A percentile compares a stretch with the other conserved stretches of the same genome.
Evolutionary conservation across 2,329 filamentous ascomycete genomes (phyloP).

Genomic region (Venturia asperata): DNA sequence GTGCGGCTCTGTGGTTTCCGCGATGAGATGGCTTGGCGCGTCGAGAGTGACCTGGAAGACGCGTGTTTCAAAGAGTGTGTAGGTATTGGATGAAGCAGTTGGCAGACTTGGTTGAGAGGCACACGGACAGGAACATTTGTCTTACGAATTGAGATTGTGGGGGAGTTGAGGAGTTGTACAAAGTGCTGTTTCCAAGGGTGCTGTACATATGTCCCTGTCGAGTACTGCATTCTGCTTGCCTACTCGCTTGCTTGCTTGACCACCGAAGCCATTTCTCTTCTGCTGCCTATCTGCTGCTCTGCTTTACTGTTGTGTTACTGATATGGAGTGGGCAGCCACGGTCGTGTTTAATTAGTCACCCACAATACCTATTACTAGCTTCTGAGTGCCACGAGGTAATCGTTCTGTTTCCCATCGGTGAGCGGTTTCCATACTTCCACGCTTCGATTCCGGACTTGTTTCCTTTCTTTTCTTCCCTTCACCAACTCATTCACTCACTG

Average conservation of each 20-base stretch:
- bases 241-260: neutral
- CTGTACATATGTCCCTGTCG: neutral
- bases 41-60: neutral
- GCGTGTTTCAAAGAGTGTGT: neutral
- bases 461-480: neutral
- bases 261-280: neutral
- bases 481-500: neutral
- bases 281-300: neutral
- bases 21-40: neutral
- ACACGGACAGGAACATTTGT: neutral
- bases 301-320: neutral
- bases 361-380: neutral
- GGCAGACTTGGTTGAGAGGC: neutral
- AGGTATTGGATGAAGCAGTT: conserved; percentile 10
- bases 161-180: neutral
- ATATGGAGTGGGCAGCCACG: conserved; percentile 6
- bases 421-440: neutral
- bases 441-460: neutral
- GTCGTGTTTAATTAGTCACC: neutral
- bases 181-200: neutral
- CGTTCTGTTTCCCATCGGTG: neutral
- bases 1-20: conserved; percentile 2
- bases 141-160: conserved; percentile 8
- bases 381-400: neutral
- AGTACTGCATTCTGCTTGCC: neutral